These are phyloP conservation scores for Backusella tuberculispora DNA, from an alignment of 192 early-diverging fungal genomes.

Conservation along the genomic window DNA sequence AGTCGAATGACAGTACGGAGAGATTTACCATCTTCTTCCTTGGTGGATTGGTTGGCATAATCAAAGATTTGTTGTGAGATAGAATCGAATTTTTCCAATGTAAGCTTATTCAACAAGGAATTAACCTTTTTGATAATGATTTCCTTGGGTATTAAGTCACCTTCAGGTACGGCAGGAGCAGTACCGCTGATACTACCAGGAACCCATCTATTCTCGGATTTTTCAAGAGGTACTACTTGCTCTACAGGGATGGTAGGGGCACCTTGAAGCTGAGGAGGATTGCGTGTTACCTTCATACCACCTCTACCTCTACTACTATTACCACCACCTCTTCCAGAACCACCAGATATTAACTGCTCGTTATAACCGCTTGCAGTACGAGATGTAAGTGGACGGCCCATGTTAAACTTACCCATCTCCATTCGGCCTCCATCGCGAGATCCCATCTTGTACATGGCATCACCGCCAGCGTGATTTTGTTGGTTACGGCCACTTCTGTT, in stretches of 20 bases:
- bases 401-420: conserved; percentile 47
- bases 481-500: conserved; percentile 34
- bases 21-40: conserved; percentile 70
- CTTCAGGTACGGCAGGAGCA: conserved; percentile 34
- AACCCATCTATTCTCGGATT: conserved; percentile 83
- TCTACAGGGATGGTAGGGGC: conserved; percentile 56
- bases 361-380: conserved; percentile 45
- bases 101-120: conserved; percentile 95
- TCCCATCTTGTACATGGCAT: conserved; percentile 38
- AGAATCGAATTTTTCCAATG: conserved; percentile 91
- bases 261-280: conserved; percentile 39
- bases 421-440: conserved; percentile 28
- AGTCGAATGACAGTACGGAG: conserved; percentile 84
- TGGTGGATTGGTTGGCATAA: conserved; percentile 72
- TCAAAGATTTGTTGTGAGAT: conserved; percentile 85
- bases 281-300: conserved; percentile 45
- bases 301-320: conserved; percentile 42
- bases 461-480: neutral
- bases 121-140: conserved; percentile 79
- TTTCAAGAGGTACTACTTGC: conserved; percentile 77
- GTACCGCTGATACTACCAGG: conserved; percentile 43
- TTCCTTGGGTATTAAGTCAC: conserved; percentile 50
- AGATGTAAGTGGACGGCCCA: conserved; percentile 45
- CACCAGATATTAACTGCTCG: neutral
- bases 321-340: conserved; percentile 40